These are phyloP conservation scores for Saccharum spontaneum DNA, from an alignment of 176 grass and related monocot species.

Conservation along the genomic window DNA sequence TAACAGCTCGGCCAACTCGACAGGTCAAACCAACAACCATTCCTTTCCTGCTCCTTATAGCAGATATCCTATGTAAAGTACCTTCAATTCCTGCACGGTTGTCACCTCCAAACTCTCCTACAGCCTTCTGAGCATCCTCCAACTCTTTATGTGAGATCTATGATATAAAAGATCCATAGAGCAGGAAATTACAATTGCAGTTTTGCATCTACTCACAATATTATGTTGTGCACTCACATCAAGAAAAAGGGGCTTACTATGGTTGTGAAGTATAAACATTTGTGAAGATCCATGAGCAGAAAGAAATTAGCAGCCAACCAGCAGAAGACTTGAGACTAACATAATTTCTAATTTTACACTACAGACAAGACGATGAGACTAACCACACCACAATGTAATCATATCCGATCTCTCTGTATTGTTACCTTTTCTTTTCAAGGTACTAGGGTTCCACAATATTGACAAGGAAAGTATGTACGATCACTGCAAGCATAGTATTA, in stretches of 20 bases:
- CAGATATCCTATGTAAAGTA: conserved; percentile 98
- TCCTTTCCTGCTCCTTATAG: conserved; percentile 97
- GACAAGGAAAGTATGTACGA: not conserved
- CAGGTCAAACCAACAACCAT: conserved; percentile 91
- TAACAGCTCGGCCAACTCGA: conserved; percentile 89
- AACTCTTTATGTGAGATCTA: conserved; percentile 92
- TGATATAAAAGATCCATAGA: conserved; percentile 13
- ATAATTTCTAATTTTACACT: not conserved
- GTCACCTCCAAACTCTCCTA: conserved; percentile 97
- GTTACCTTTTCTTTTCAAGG: conserved; percentile 7
- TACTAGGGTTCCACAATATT: not conserved
- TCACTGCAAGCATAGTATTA: conserved; percentile 14
- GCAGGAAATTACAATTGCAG: conserved; percentile 11
- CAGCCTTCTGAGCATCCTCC: conserved; percentile 70
- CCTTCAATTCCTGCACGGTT: conserved; percentile 93
- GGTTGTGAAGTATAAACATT: not conserved
- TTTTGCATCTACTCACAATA: not conserved
- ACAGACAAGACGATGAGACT: not conserved
- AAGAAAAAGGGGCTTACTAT: not conserved
- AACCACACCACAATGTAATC: not conserved
- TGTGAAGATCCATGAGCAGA: conserved; percentile 5
- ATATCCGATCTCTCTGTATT: not conserved
- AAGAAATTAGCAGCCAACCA: not conserved
- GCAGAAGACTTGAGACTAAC: not conserved
- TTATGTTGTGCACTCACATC: not conserved